These are phyloP conservation scores for Podospora appendiculata DNA, from an alignment of 495 filamentous ascomycete genomes.

Conservation along the genomic window DNA sequence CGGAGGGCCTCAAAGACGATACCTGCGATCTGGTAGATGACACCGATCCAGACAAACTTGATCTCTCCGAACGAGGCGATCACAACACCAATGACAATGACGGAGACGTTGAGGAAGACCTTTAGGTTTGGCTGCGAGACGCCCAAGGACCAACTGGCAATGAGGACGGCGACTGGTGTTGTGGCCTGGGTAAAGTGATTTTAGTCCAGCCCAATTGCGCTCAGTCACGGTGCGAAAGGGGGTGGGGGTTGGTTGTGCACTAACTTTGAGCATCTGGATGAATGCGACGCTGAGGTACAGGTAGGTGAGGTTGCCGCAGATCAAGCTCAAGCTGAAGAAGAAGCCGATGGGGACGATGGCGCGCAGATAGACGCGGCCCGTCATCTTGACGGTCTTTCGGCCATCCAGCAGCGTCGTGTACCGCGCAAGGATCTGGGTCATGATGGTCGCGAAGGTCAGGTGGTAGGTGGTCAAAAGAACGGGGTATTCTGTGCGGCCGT, in stretches of 20 bases:
- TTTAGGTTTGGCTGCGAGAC: constrained; percentile 69
- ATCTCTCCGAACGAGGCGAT: constrained; percentile 91
- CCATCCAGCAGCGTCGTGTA: constrained; percentile 81
- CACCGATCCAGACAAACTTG: constrained; percentile 78
- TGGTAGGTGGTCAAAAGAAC: constrained; percentile 93
- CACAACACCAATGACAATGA: constrained; percentile 84
- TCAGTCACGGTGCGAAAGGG: too few species aligned
- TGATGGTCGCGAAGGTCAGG: constrained; percentile 77
- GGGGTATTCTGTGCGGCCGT: constrained; percentile 40
- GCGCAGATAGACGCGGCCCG: constrained; percentile 78
- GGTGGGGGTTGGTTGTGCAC: constrained; percentile 11
- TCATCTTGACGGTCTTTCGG: constrained; percentile 89
- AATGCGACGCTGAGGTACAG: constrained; percentile 88
- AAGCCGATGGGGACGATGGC: constrained; percentile 89
- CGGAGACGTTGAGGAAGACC: constrained; percentile 74
- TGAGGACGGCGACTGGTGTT: constrained; percentile 79
- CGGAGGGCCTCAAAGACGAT: constrained; percentile 86
- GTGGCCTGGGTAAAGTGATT: constrained; percentile 52
- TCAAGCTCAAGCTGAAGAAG: constrained; percentile 90
- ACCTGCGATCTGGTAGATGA: constrained; percentile 78
- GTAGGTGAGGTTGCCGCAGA: constrained; percentile 90
- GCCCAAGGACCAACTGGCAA: constrained; percentile 77
- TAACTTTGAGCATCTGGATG: constrained; percentile 95
- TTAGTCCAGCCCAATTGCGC: too few species aligned
- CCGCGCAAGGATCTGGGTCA: constrained; percentile 84